A percentile compares a stretch with the other conserved stretches of the same genome.
Conservation (phyloP, 192 early-diverging fungal genomes). For the Kickxella alabastrina region DNA sequence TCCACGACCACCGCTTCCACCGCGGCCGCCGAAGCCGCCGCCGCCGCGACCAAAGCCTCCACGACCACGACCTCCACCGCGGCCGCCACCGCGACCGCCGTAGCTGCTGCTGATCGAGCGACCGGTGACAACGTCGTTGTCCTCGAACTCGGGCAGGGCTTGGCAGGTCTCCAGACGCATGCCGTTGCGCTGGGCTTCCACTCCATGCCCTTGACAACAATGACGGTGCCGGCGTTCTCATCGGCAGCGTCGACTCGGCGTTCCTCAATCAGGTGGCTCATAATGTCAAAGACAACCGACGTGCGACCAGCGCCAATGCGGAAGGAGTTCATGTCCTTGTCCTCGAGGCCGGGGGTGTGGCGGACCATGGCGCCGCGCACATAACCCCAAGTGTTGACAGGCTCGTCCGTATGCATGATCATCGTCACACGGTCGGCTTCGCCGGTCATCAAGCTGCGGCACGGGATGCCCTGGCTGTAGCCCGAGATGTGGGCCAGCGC, state of each 20-base stretch:
- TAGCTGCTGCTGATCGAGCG: slow-evolving; percentile 41
- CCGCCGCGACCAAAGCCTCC: slow-evolving; percentile 49
- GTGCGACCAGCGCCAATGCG: slow-evolving; percentile 75
- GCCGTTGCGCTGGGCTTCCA: slow-evolving; percentile 63
- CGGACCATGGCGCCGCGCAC: slow-evolving; percentile 73
- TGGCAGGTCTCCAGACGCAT: slow-evolving; percentile 67
- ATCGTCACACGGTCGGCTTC: slow-evolving; percentile 79
- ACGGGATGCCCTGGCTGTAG: slow-evolving; percentile 76
- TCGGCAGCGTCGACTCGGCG: slow-evolving; percentile 42
- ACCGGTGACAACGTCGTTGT: slow-evolving; percentile 32
- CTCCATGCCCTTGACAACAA: slow-evolving; percentile 62
- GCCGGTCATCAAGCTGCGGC: slow-evolving; percentile 79
- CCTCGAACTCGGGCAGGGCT: slow-evolving; percentile 79
- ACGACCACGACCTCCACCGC: slow-evolving; percentile 39
- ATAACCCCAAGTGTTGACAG: slow-evolving; percentile 79
- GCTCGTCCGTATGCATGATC: slow-evolving; percentile 56
- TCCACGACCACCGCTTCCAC: no score
- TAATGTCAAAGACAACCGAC: slow-evolving; percentile 86
- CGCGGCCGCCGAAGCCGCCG: slow-evolving; percentile 23
- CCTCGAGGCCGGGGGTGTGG: slow-evolving; percentile 64
- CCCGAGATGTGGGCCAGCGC: slow-evolving; percentile 87
- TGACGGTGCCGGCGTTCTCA: slow-evolving; percentile 10
- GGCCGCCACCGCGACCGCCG: slow-evolving; percentile 39
- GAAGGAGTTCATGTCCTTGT: slow-evolving; percentile 75
- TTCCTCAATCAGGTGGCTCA: slow-evolving; percentile 64